These are phyloP conservation scores for Collybia sordida DNA, from an alignment of 768 basidiomycete genomes.

Conservation along the genomic window DNA sequence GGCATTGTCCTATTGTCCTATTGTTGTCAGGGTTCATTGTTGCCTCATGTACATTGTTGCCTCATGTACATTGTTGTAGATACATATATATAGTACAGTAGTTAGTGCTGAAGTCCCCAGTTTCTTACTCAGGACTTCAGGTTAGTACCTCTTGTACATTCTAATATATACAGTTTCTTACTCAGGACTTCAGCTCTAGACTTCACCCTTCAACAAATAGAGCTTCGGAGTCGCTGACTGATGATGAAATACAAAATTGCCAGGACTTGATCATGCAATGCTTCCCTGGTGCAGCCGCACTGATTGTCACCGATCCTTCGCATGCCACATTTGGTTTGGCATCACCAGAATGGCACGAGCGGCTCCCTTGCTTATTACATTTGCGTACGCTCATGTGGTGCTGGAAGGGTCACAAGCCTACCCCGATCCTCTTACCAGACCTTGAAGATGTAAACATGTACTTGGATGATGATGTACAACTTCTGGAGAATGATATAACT, in stretches of 20 bases:
- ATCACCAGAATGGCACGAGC: neutral
- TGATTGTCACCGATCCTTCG: neutral
- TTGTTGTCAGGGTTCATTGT: too few relatives aligned
- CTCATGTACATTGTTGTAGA: too few relatives aligned
- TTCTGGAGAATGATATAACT: neutral
- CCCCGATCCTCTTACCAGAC: neutral
- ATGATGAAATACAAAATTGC: neutral
- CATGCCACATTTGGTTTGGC: slow-evolving; percentile 1
- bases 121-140: too few relatives aligned
- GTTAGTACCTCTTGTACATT: too few relatives aligned
- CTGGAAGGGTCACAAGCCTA: neutral
- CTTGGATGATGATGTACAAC: neutral
- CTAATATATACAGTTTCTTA: too few relatives aligned
- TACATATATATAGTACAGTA: too few relatives aligned
- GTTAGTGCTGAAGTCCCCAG: too few relatives aligned
- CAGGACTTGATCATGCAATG: neutral
- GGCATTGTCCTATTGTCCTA: too few relatives aligned
- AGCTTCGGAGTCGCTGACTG: neutral
- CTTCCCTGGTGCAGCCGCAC: too few relatives aligned
- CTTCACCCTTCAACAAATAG: too few relatives aligned
- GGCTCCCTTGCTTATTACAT: neutral
- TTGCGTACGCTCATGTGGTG: neutral
- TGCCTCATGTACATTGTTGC: too few relatives aligned
- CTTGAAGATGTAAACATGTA: neutral
- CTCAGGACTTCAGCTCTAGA: too few relatives aligned